Base-by-base conservation (phyloP, 1,284 basidiomycete genomes). In the Lignosus rhinocerotis region DNA sequence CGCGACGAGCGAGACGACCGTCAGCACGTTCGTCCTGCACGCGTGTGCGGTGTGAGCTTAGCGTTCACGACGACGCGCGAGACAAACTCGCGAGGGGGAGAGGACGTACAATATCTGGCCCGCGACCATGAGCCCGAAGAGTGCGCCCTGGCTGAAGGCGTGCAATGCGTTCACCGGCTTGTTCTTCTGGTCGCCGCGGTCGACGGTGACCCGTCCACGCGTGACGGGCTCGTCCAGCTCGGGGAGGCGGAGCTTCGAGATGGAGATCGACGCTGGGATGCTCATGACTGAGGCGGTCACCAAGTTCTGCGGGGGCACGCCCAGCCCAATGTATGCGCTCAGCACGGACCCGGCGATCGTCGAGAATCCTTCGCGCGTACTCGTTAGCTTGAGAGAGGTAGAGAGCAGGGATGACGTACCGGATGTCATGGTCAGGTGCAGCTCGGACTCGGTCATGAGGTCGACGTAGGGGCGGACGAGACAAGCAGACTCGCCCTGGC, bases 231-330 rank as follows among this genome's bases (percentile, higher is more conserved):
- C 89, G 48, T 94, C 92, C 44, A 80, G 74, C 76, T 96, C 94
- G 2, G 94, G 94, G 19, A 88, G 69, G 48, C 93, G 88, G 67
- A 95, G 78, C 76, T 96, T 96, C 71, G 88, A 89, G 65, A 96
- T 94, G 2, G 94, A 85, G 70, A 96, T 94, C 11, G 93, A 94
- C 1, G 94, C 94, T 10, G 94, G 94, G 67, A 96, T 96, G 70
- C 88, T 92, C 94, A 96, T 96, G 65, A 96, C 90, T 10, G 92
- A 94, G 5, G 94, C 91, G 6, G 94, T 94, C 68, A 96, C 81
- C 32, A 96, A 80, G 73, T 92, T 93, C 73, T 87, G 83, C 16
- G 93, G 75, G 33, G 90, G 88, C 39, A 96, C 90, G 56, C 94
- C 94, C 62, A 95, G 76, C 55, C 75, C 77, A 68, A 96, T 90